Evolutionary conservation across 192 early-diverging fungal species (phyloP).

Genomic region (Gryganskiella cystojenkinii): DNA sequence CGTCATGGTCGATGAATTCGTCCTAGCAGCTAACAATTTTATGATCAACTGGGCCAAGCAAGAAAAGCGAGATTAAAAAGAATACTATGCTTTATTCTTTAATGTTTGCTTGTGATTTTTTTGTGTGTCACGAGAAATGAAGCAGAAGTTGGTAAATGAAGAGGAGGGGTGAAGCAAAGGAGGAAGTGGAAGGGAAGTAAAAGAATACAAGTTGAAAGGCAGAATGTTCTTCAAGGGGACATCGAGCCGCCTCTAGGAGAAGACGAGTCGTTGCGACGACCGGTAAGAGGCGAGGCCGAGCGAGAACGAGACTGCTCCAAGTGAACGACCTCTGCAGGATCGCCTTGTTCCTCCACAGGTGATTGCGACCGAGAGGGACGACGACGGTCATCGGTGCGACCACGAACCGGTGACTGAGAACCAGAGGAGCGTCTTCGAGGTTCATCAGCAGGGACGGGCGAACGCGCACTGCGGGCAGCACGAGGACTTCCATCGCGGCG

Average conservation of each 20-base stretch:
- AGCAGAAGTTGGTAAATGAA: no score
- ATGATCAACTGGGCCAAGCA: constrained; percentile 53
- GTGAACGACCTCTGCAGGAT: not conserved
- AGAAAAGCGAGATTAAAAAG: constrained; percentile 43
- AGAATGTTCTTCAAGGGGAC: not conserved
- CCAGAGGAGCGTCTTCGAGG: constrained; percentile 39
- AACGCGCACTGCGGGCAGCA: not conserved
- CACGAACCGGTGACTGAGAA: constrained; percentile 50
- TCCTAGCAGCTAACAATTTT: constrained; percentile 13
- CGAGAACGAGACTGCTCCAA: not conserved
- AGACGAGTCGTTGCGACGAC: constrained; percentile 28
- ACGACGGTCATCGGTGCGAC: constrained; percentile 11
- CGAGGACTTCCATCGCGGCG: not conserved
- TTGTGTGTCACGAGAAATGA: no score
- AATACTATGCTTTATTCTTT: no score
- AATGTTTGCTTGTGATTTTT: no score
- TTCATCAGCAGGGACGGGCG: constrained; percentile 1
- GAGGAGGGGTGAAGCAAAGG: no score
- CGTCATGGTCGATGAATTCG: constrained; percentile 21
- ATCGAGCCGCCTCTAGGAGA: constrained; percentile 38
- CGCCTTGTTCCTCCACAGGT: not conserved
- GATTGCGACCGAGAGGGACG: not conserved
- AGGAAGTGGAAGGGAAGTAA: no score
- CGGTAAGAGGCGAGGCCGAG: constrained; percentile 5
- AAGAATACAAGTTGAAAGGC: no score